Percentiles rank a stretch among this genome's conserved stretches.
phyloP scores from a whole-genome alignment of 2,329 filamentous ascomycete genomes.

The Trichoderma asperellum region DNA sequence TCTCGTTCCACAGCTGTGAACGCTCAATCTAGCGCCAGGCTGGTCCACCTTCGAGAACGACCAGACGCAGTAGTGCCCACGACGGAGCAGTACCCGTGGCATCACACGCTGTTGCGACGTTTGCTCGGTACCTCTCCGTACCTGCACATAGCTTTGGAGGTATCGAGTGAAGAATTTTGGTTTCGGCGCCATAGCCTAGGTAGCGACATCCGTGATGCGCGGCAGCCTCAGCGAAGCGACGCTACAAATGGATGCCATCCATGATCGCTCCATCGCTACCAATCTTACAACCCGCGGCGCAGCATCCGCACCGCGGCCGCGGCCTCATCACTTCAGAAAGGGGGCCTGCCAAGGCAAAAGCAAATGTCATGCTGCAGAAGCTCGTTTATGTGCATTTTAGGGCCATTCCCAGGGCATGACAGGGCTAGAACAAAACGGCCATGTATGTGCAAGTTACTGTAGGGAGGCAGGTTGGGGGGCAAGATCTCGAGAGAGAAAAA shows the following conservation, averaged over 20 bases:
- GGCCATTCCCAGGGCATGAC: conserved; percentile 10
- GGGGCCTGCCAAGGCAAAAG: not conserved
- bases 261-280: not conserved
- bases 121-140: conserved; percentile 20
- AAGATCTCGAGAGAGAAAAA: conserved; percentile 10
- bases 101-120: not conserved
- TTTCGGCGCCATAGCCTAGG: not conserved
- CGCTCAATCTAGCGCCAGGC: conserved; percentile 26
- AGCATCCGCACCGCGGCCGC: not conserved
- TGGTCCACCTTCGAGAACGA: conserved; percentile 18
- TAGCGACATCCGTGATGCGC: not conserved
- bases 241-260: not conserved
- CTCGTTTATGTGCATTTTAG: conserved; percentile 17
- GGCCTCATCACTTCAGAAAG: not conserved
- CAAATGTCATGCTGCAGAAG: conserved; percentile 21
- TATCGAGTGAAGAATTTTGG: not conserved
- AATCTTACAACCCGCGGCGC: not conserved
- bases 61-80: conserved; percentile 11
- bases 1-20: conserved; percentile 26
- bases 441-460: not conserved
- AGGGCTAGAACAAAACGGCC: not conserved
- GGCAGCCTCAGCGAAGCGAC: not conserved
- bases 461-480: conserved; percentile 23
- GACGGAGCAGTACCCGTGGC: conserved; percentile 4
- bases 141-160: not conserved